A percentile compares a stretch with the other conserved stretches of the same genome.
phyloP scores from a whole-genome alignment of 176 grass and related monocot genomes.

The barley (Hordeum vulgare) region MorexV3_pseudomolecules_assembly NC_058521.1:584584396-584584895 shows the following conservation, averaged over 20 bases:
- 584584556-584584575: slow-evolving; percentile 59
- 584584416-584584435: slow-evolving; percentile 46
- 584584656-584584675: slow-evolving; percentile 71
- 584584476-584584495: neutral
- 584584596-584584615: neutral
- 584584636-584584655: slow-evolving; percentile 64
- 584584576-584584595: slow-evolving; percentile 27
- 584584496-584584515: neutral
- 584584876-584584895: neutral
- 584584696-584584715: too few species aligned
- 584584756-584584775: slow-evolving; percentile 68
- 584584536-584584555: slow-evolving; percentile 34
- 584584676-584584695: slow-evolving; percentile 75
- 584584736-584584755: neutral
- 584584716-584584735: too few species aligned
- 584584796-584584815: slow-evolving; percentile 56
- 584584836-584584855: slow-evolving; percentile 48
- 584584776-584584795: slow-evolving; percentile 40
- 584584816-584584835: slow-evolving; percentile 55
- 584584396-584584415: slow-evolving; percentile 56
- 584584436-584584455: neutral
- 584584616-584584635: neutral
- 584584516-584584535: slow-evolving; percentile 39
- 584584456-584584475: neutral
- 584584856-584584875: slow-evolving; percentile 70